phyloP scores from a whole-genome alignment of 768 basidiomycete species.

The Russula vinacea region DNA sequence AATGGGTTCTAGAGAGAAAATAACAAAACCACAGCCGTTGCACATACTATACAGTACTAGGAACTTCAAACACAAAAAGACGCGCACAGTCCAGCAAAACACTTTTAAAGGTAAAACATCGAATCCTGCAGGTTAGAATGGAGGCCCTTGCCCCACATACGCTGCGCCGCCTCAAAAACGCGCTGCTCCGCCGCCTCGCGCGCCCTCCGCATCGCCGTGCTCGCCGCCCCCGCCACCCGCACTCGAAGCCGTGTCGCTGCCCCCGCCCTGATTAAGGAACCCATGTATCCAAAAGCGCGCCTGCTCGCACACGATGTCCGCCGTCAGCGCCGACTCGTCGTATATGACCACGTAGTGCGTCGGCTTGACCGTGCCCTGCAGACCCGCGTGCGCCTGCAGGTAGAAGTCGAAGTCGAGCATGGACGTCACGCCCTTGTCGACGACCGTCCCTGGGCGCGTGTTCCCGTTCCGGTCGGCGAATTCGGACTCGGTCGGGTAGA shows the following conservation, averaged over 20 bases:
- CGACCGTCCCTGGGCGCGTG: slow-evolving; percentile 74
- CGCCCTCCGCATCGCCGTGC: slow-evolving; percentile 33
- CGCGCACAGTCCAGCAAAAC: too few species aligned
- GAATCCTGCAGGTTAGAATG: slow-evolving; percentile 55
- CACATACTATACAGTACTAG: too few species aligned
- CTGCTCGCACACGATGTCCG: slow-evolving; percentile 78
- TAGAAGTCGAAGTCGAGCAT: slow-evolving; percentile 38
- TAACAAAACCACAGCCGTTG: too few species aligned
- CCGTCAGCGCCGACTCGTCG: slow-evolving; percentile 66
- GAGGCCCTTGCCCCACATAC: slow-evolving; percentile 39
- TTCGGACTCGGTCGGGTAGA: slow-evolving; percentile 52
- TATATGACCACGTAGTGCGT: slow-evolving; percentile 81
- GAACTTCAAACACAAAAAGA: background rate
- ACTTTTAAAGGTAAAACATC: slow-evolving; percentile 71
- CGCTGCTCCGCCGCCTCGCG: slow-evolving; percentile 35
- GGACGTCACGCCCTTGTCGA: slow-evolving; percentile 72
- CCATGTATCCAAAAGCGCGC: slow-evolving; percentile 74
- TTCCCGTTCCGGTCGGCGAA: slow-evolving; percentile 67
- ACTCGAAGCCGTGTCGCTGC: slow-evolving; percentile 29
- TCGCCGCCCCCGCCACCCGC: slow-evolving; percentile 32
- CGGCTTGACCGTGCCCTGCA: slow-evolving; percentile 66
- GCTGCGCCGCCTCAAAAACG: slow-evolving; percentile 43
- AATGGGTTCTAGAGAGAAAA: too few species aligned
- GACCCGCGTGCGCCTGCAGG: slow-evolving; percentile 63
- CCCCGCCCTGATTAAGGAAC: slow-evolving; percentile 50